Evolutionary conservation across 768 basidiomycete species (phyloP).

Genomic region (Boletus sensibilis): DNA sequence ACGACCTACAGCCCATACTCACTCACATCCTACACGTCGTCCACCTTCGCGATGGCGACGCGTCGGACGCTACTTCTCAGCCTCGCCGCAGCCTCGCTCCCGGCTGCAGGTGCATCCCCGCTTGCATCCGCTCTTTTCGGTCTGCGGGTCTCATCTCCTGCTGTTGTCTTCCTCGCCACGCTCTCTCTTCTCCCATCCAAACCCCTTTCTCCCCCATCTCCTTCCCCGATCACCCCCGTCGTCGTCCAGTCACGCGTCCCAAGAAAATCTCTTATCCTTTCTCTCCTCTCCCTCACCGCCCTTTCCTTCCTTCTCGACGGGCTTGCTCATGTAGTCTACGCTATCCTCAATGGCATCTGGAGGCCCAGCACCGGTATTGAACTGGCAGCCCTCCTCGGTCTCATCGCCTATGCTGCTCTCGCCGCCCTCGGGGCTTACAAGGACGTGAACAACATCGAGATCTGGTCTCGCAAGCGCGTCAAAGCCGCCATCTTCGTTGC

Average conservation of each 20-base stretch:
- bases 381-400: slow-evolving; percentile 63
- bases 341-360: slow-evolving; percentile 68
- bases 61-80: slow-evolving; percentile 21
- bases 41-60: slow-evolving; percentile 21
- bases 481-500: slow-evolving; percentile 53
- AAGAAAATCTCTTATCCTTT: slow-evolving; percentile 72
- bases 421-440: slow-evolving; percentile 80
- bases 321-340: slow-evolving; percentile 61
- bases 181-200: slow-evolving; percentile 57
- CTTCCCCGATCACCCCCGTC: slow-evolving; percentile 72
- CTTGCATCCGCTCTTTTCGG: slow-evolving; percentile 45
- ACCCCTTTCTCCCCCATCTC: slow-evolving; percentile 41
- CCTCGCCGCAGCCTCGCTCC: slow-evolving; percentile 25
- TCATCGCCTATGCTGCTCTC: slow-evolving; percentile 67
- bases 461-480: slow-evolving; percentile 63
- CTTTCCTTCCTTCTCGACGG: slow-evolving; percentile 79
- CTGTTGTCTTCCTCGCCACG: slow-evolving; percentile 58
- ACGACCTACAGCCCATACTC: neutral
- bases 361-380: slow-evolving; percentile 61
- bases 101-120: slow-evolving; percentile 22
- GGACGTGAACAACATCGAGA: slow-evolving; percentile 64
- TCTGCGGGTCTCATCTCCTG: slow-evolving; percentile 66
- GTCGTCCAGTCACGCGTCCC: slow-evolving; percentile 72
- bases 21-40: neutral
- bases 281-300: slow-evolving; percentile 66